Conservation (phyloP, 1,284 basidiomycete species). For the Apiotrichum brassicae region DNA sequence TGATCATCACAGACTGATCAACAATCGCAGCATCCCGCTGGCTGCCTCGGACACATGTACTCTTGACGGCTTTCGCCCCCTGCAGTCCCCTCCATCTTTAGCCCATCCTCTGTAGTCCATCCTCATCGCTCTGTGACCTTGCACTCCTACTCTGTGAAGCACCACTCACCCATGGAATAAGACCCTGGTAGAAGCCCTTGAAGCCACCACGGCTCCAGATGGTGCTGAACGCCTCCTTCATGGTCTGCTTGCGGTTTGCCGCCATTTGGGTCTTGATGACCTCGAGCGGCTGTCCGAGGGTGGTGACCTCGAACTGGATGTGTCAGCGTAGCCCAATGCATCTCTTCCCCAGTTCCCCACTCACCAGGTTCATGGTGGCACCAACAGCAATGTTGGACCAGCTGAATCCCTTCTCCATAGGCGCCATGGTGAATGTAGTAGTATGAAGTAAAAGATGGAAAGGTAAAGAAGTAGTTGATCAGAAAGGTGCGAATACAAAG, state of each 20-base stretch:
- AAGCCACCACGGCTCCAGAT: conserved; percentile 91
- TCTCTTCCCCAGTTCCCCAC: neutral
- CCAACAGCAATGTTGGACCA: conserved; percentile 99
- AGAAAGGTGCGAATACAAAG: neutral
- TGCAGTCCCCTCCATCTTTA: too few species aligned
- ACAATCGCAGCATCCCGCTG: too few species aligned
- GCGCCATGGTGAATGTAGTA: conserved; percentile 47
- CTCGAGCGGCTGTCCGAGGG: conserved; percentile 95
- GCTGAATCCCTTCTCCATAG: conserved; percentile 76
- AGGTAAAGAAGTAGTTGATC: conserved; percentile 1
- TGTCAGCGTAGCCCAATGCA: neutral
- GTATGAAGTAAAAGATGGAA: neutral
- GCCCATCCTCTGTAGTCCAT: too few species aligned
- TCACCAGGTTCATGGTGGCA: conserved; percentile 92
- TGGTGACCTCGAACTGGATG: conserved; percentile 65
- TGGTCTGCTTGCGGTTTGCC: conserved; percentile 81
- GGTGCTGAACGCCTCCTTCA: conserved; percentile 75
- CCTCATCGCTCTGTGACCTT: neutral
- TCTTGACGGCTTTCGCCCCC: too few species aligned
- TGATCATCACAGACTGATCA: too few species aligned
- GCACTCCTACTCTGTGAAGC: neutral
- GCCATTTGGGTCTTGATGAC: conserved; percentile 99
- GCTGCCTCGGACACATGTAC: too few species aligned
- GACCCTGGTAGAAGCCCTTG: conserved; percentile 91
- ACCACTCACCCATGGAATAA: conserved; percentile 87